Evolutionary conservation across 2,329 filamentous ascomycete genomes (phyloP).

Genomic region (Monosporascus sp.): DNA sequence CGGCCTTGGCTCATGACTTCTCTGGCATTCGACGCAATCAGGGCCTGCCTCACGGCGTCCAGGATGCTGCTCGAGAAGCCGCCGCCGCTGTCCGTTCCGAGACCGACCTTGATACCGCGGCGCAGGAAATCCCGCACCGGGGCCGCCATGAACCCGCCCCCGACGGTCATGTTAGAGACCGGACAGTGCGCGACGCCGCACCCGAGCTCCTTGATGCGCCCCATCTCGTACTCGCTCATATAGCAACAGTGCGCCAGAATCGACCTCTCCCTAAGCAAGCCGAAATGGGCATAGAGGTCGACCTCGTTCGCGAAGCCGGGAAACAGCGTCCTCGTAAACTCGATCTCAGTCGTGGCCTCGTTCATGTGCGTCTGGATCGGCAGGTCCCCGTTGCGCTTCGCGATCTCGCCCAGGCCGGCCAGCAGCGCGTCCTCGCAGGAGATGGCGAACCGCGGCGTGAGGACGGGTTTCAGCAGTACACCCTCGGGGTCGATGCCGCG

Average conservation of each 20-base stretch:
- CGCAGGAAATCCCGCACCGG: slow-evolving; percentile 52
- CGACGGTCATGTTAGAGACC: slow-evolving; percentile 57
- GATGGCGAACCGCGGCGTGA: slow-evolving; percentile 58
- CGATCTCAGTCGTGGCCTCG: slow-evolving; percentile 56
- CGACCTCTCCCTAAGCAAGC: slow-evolving; percentile 46
- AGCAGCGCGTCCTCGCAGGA: slow-evolving; percentile 52
- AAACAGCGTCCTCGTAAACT: slow-evolving; percentile 49
- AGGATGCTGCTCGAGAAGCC: slow-evolving; percentile 57
- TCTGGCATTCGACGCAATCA: slow-evolving; percentile 47
- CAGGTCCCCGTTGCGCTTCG: slow-evolving; percentile 39
- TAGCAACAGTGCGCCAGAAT: slow-evolving; percentile 65
- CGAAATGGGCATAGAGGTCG: slow-evolving; percentile 52
- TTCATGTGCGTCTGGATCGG: slow-evolving; percentile 64
- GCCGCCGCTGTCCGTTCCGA: slow-evolving; percentile 60
- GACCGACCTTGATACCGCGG: slow-evolving; percentile 56
- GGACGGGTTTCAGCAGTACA: slow-evolving; percentile 40
- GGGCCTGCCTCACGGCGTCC: slow-evolving; percentile 51
- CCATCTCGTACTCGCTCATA: slow-evolving; percentile 51
- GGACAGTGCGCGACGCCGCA: slow-evolving; percentile 63
- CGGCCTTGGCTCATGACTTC: slow-evolving; percentile 34
- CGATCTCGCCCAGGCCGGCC: slow-evolving; percentile 48
- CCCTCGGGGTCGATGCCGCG: slow-evolving; percentile 36
- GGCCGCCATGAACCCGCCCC: slow-evolving; percentile 57
- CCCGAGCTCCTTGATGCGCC: slow-evolving; percentile 35
- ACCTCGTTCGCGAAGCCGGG: slow-evolving; percentile 51